Evolutionary conservation across 1,139 yeast species (phyloP).

Genomic region (Geotrichum reessii): DNA sequence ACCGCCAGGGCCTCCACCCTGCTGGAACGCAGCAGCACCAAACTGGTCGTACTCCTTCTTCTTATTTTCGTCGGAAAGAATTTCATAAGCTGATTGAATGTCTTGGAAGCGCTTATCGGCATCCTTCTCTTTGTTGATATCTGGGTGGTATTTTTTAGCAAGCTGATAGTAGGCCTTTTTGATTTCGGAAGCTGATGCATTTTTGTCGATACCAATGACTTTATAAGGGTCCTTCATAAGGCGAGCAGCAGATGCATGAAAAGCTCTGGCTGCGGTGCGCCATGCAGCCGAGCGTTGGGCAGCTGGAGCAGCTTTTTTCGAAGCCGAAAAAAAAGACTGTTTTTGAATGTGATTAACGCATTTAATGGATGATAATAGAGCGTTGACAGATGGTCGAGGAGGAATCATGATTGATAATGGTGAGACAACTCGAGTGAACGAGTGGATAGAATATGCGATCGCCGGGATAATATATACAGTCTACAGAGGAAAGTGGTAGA

Average conservation of each 20-base stretch:
- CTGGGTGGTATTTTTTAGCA: slow-evolving; percentile 95
- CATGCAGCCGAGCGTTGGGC: background rate
- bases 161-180: slow-evolving; percentile 90
- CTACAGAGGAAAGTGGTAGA: background rate
- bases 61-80: slow-evolving; percentile 80
- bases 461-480: background rate
- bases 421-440: background rate
- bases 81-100: slow-evolving; percentile 90
- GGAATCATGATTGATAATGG: background rate
- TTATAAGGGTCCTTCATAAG: slow-evolving; percentile 69
- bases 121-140: slow-evolving; percentile 82
- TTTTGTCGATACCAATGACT: slow-evolving; percentile 66
- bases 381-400: background rate
- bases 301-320: background rate
- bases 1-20: slow-evolving; percentile 31
- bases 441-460: background rate
- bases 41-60: slow-evolving; percentile 86
- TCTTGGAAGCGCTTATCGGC: slow-evolving; percentile 89
- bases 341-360: background rate
- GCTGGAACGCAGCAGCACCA: slow-evolving; percentile 81
- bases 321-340: background rate
- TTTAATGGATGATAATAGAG: background rate
- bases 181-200: slow-evolving; percentile 74
- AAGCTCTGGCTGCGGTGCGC: background rate
- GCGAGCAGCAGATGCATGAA: background rate